phyloP scores from a whole-genome alignment of 139 green algal genomes.

The Eudorina sp. region DNA sequence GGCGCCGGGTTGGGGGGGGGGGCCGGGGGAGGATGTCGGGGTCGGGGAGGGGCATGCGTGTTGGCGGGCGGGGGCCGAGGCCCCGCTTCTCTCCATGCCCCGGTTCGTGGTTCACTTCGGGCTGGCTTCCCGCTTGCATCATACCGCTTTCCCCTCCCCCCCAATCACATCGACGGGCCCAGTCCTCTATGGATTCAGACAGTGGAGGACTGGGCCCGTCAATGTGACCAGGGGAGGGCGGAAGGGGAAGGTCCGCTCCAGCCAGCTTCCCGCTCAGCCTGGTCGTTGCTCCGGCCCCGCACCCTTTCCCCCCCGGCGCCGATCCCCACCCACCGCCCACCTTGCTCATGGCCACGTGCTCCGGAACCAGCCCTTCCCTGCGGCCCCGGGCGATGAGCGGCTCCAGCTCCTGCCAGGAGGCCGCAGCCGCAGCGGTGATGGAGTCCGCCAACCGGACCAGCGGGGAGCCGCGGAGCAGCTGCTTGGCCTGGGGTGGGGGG shows the following conservation, averaged over 20 bases:
- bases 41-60: neutral
- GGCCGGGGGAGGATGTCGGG: neutral
- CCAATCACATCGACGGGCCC: too few species aligned
- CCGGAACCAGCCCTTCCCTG: constrained; percentile 5
- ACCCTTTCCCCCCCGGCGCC: neutral
- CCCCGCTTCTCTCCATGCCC: too few species aligned
- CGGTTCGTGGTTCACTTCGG: too few species aligned
- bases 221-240: too few species aligned
- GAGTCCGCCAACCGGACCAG: constrained; percentile 19
- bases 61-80: too few species aligned
- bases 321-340: neutral
- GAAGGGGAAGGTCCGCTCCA: too few species aligned
- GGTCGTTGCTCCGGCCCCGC: neutral
- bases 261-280: too few species aligned
- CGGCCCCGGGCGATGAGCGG: constrained; percentile 7
- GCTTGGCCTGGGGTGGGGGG: constrained; percentile 1
- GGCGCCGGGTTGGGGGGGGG: neutral
- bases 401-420: constrained; percentile 35
- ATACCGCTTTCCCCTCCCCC: too few species aligned
- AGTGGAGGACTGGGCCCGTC: too few species aligned
- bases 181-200: too few species aligned
- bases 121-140: too few species aligned
- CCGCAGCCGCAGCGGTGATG: constrained; percentile 3
- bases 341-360: neutral
- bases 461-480: constrained; percentile 44